phyloP scores from a whole-genome alignment of 2,329 filamentous ascomycete genomes.

The Fusarium goolgardi region DNA sequence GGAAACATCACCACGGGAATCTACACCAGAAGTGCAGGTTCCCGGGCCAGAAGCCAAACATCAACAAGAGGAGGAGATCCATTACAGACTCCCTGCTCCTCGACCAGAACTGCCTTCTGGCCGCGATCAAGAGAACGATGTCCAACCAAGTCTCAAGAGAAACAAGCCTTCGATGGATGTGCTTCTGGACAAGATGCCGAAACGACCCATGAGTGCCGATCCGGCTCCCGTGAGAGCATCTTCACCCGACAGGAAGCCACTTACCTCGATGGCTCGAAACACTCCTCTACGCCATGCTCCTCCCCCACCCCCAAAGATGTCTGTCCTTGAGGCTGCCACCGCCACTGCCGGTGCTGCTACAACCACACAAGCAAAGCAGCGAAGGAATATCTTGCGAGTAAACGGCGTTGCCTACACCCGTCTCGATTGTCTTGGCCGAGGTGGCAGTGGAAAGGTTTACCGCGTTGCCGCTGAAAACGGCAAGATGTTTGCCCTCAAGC shows the following conservation, averaged over 20 bases:
- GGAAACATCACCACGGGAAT: slow-evolving; percentile 37
- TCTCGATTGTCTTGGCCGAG: slow-evolving; percentile 89
- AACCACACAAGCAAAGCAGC: slow-evolving; percentile 77
- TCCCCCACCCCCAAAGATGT: slow-evolving; percentile 94
- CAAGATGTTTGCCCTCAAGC: slow-evolving; percentile 93
- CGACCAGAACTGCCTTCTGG: slow-evolving; percentile 69
- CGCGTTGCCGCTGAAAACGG: slow-evolving; percentile 97
- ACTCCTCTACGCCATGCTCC: slow-evolving; percentile 84
- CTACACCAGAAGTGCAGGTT: slow-evolving; percentile 28
- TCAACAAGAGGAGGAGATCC: slow-evolving; percentile 54
- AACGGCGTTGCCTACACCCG: slow-evolving; percentile 93
- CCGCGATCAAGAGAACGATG: slow-evolving; percentile 88
- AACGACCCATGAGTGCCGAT: slow-evolving; percentile 62
- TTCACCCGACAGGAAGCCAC: slow-evolving; percentile 67
- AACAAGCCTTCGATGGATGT: slow-evolving; percentile 66
- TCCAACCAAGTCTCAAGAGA: slow-evolving; percentile 74
- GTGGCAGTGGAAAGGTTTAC: slow-evolving; percentile 94
- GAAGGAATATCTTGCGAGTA: slow-evolving; percentile 84
- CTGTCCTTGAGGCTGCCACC: slow-evolving; percentile 90
- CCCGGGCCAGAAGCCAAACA: slow-evolving; percentile 26
- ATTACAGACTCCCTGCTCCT: slow-evolving; percentile 58
- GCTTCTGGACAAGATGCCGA: slow-evolving; percentile 66
- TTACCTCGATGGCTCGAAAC: slow-evolving; percentile 67
- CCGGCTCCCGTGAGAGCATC: slow-evolving; percentile 52
- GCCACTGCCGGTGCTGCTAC: slow-evolving; percentile 83